phyloP scores from a whole-genome alignment of 73 alveolate species.

The Paramecium tetraurelia region DNA sequence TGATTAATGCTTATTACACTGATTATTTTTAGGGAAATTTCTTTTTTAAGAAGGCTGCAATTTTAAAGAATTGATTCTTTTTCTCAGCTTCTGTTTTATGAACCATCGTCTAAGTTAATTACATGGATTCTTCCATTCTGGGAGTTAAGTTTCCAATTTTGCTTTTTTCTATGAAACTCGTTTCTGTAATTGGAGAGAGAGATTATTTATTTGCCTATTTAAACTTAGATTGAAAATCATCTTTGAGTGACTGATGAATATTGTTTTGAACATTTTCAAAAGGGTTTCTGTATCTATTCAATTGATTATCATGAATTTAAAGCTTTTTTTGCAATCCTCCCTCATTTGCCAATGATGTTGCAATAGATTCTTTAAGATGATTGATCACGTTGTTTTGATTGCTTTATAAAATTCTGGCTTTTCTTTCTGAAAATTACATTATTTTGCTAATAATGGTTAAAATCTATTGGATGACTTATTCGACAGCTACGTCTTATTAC shows the following conservation, averaged over 20 bases:
- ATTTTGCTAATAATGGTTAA: background rate
- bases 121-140: conserved; percentile 19
- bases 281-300: conserved; percentile 32
- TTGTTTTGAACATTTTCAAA: conserved; percentile 39
- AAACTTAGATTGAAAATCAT: background rate
- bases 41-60: background rate
- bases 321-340: conserved; percentile 1
- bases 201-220: background rate
- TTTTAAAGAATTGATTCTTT: background rate
- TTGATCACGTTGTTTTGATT: background rate
- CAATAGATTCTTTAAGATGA: conserved; percentile 42
- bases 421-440: conserved; percentile 36
- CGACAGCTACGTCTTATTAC: background rate
- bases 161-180: background rate
- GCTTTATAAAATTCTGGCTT: background rate
- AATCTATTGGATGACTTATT: background rate
- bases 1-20: conserved; percentile 14
- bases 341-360: conserved; percentile 36
- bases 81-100: conserved; percentile 16
- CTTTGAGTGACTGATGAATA: background rate
- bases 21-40: background rate
- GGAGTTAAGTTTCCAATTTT: background rate
- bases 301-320: background rate
- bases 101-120: background rate
- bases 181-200: conserved; percentile 6